phyloP scores from a whole-genome alignment of 169 alveolate genomes.

The Plasmodium gonderi region DNA sequence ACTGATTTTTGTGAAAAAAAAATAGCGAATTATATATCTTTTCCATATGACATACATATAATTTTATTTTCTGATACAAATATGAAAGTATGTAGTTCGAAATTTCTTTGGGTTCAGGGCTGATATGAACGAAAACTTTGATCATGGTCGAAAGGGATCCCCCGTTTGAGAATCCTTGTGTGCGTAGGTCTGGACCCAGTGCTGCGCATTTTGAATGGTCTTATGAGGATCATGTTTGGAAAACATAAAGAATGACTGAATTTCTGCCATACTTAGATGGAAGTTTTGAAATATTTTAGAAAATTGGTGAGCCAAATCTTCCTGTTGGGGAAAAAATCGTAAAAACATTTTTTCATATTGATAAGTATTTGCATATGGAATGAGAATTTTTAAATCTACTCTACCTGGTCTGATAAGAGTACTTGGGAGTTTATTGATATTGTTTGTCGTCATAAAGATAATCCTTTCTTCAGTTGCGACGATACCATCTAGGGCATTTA shows the following conservation, averaged over 20 bases:
- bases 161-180: slow-evolving; percentile 29
- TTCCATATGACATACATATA: too few relatives aligned
- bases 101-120: too few relatives aligned
- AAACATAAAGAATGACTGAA: slow-evolving; percentile 85
- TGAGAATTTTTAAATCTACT: slow-evolving; percentile 85
- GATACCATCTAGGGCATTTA: slow-evolving; percentile 89
- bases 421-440: slow-evolving; percentile 82
- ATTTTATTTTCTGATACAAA: too few relatives aligned
- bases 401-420: slow-evolving; percentile 88
- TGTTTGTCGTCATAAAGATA: slow-evolving; percentile 88
- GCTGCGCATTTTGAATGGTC: slow-evolving; percentile 79
- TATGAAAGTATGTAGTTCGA: too few relatives aligned
- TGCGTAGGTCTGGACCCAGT: slow-evolving; percentile 76
- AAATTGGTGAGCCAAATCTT: slow-evolving; percentile 78
- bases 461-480: slow-evolving; percentile 88
- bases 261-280: slow-evolving; percentile 86
- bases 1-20: too few relatives aligned
- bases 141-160: too few relatives aligned
- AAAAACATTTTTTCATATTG: slow-evolving; percentile 81
- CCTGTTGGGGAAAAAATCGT: slow-evolving; percentile 83
- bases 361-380: slow-evolving; percentile 83
- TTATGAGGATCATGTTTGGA: slow-evolving; percentile 77
- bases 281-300: slow-evolving; percentile 70
- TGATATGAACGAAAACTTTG: too few relatives aligned
- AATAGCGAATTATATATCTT: too few relatives aligned